Percentiles rank a stretch among this genome's conserved stretches.
Conservation (phyloP, 1,284 basidiomycete genomes). For the Tilletiopsis washingtonensis region DNA sequence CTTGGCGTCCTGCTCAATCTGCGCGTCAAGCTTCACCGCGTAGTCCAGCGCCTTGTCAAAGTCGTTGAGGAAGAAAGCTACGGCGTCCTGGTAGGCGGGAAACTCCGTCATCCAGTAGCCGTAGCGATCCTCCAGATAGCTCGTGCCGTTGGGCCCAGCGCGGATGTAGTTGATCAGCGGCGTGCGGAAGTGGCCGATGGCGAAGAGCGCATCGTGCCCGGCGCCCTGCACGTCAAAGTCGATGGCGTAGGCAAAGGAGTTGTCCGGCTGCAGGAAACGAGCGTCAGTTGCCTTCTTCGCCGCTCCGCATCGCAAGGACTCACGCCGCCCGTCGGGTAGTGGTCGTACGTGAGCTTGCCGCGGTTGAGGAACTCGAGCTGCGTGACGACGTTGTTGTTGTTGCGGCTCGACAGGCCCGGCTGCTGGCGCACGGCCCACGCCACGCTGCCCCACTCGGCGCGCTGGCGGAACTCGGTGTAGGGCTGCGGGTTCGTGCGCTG, state of each 20-base stretch:
- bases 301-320: too few species aligned
- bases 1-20: conserved; percentile 36
- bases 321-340: conserved; percentile 26
- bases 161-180: conserved; percentile 41
- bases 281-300: too few species aligned
- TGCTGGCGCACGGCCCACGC: conserved; percentile 34
- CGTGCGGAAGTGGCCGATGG: conserved; percentile 34
- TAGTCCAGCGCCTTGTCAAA: conserved; percentile 58
- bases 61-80: conserved; percentile 53
- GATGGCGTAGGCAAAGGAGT: conserved; percentile 37
- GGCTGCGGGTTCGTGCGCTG: conserved; percentile 28
- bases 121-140: conserved; percentile 37
- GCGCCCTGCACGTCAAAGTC: conserved; percentile 33
- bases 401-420: conserved; percentile 25
- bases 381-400: conserved; percentile 41
- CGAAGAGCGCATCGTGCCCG: conserved; percentile 31
- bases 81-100: conserved; percentile 46
- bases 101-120: conserved; percentile 42
- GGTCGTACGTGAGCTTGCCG: conserved; percentile 31
- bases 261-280: too few species aligned
- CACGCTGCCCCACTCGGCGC: conserved; percentile 43
- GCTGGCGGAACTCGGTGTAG: conserved; percentile 40
- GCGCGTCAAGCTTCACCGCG: conserved; percentile 46
- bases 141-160: conserved; percentile 17
- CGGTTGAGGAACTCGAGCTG: conserved; percentile 34